Evolutionary conservation across 2,329 filamentous ascomycete species (phyloP), one percentile per base, ranked within the genome.

Genomic region (Colletotrichum eleusines): DNA sequence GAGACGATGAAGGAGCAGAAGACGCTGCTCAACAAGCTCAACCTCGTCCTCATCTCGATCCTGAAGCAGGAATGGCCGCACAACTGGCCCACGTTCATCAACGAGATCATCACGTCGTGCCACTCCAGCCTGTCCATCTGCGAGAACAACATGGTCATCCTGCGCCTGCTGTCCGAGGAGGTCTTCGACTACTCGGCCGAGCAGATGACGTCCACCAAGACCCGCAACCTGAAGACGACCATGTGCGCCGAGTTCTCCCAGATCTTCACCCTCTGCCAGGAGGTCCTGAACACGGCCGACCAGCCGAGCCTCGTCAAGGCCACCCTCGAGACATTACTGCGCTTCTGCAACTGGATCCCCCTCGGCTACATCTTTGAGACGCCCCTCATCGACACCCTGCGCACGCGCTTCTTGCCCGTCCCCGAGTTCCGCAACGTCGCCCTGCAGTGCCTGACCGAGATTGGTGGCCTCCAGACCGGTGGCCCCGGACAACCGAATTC

Each of bases 61-160:
- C 86, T 99, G 79, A 99, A 99, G 87, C 96, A 99, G 84, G 96
- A 99, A 83, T 99, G 96, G 96, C 96, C 96, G 68, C 95, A 98
- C 84, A 97, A 99, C 86, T 99, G 97, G 96, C 96, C 97, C 14
- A 97, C 94, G 26, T 99, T 99, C 83, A 98, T 99, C 88, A 98
- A 98, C 86, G 96, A 99, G 85, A 99, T 99, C 82, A 94, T 99
- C 77, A 92, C 94, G 28, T 95, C 96, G 66, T 98, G 95, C 83
- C 95, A 97, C 80, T 95, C 94, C 75, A 98, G 93, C 82, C 86
- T 99, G 64, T 96, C 95, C 46, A 97, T 99, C 77, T 99, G 97
- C 88, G 96, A 99, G 85, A 99, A 99, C 86, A 99, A 99, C 87
- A 99, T 99, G 96, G 94, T 94, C 74, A 98, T 99, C 76, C 89